Conservation (phyloP, 1,284 basidiomycete species). For the Trametes sp. region DNA sequence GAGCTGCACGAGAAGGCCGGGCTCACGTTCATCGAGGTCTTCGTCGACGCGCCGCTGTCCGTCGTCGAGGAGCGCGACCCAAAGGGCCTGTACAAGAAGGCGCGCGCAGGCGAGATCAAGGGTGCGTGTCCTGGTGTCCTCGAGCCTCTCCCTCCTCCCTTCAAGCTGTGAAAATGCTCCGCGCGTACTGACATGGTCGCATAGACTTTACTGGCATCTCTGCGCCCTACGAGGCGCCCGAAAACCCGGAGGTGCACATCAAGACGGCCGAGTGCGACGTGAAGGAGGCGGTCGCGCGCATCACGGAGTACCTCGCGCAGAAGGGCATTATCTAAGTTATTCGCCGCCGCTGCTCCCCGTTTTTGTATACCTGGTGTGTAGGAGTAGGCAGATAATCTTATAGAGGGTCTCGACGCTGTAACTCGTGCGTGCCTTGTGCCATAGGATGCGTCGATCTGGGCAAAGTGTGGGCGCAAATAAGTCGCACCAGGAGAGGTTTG, state of each 20-base stretch:
- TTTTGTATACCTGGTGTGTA: conserved; percentile 23
- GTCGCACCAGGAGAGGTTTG: too few relatives aligned
- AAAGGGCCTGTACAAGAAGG: conserved; percentile 98
- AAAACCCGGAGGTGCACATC: conserved; percentile 91
- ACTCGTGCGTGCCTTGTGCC: neutral
- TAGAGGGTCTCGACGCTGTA: neutral
- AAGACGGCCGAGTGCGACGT: conserved; percentile 87
- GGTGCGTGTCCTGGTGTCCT: conserved; percentile 53
- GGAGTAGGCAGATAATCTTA: conserved; percentile 16
- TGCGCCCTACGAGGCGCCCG: conserved; percentile 95
- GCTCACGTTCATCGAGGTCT: conserved; percentile 94
- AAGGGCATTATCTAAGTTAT: conserved; percentile 59
- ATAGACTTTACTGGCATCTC: conserved; percentile 99
- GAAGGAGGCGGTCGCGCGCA: conserved; percentile 80
- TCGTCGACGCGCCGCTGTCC: conserved; percentile 89
- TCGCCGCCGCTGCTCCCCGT: neutral
- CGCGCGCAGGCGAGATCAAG: conserved; percentile 95
- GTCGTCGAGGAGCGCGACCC: conserved; percentile 95
- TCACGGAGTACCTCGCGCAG: conserved; percentile 82
- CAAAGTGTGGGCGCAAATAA: too few relatives aligned
- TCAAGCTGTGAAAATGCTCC: too few relatives aligned
- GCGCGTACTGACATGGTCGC: too few relatives aligned
- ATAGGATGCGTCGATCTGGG: too few relatives aligned
- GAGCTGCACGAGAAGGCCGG: conserved; percentile 79
- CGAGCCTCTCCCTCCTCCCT: neutral